Base-by-base conservation (phyloP, 2,329 filamentous ascomycete genomes). In the Microcyclospora tardicrescens region DNA sequence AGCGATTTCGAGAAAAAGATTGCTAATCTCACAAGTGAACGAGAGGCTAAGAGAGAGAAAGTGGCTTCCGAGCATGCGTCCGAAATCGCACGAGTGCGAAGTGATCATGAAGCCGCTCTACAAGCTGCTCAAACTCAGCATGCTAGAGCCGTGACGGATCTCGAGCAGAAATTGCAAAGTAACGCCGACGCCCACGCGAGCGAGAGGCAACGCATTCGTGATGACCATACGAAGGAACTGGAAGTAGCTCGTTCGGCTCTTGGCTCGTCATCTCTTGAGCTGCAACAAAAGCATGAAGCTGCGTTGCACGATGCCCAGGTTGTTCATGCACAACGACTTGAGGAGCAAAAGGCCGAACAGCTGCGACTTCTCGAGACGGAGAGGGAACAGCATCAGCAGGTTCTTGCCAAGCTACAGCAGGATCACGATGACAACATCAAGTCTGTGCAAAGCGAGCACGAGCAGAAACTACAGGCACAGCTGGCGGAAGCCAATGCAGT, bases 11-110 rank as follows among this genome's bases (percentile, higher is more conserved):
- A 41, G 33, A 19, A 38, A 24, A 40, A 41, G 14, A 4, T 39
- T 36, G 34, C 31, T 6, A 24, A 43, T 32, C 14, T 43, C 13
- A 42, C 37, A 34, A 34, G 37, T 10, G 37, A 45, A 14, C 29
- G 45, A 27, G 38, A 46, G 10, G 27, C 35, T 28, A 43, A 46
- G 19, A 38, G n/a, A 24, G 37, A 45, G 28, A 33, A 39, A 6
- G 13, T 43, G 5, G 35, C 34, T 16, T 28, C 32, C 12, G 41
- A 41, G 14, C 35, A 44, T 29, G 34, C 40, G 16, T 34, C 37
- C 13, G 34, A 44, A 11, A 30, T 45, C 5, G 35, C 41, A 24
- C 35, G 35, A n/a, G 11, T 41, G 31, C 27, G 43, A 36, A 35
- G 46, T 32, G 35, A 34, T 15, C 37, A 46, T 30, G 41, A 43